Evolutionary conservation across 2,329 filamentous ascomycete species (phyloP), one percentile per base, ranked within the genome.

Genomic region (Curvularia sp.): DNA sequence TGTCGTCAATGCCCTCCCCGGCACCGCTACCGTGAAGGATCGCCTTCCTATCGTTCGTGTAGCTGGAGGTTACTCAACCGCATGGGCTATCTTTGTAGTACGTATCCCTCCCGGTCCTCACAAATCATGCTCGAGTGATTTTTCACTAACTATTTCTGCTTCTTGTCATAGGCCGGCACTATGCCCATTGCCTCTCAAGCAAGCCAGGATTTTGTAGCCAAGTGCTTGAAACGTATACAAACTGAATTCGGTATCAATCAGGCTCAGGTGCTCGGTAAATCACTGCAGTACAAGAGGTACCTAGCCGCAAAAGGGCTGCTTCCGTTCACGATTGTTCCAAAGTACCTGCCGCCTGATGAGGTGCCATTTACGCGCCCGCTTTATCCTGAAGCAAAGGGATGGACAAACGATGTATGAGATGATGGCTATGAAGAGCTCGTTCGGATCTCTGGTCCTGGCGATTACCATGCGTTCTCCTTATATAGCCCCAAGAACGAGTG

Each of bases 141-240:
- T 24, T 24, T 24, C 15, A 22, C 31, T 49, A 39, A 49, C 22
- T 13, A 4, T 26, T 5, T 44, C 1, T 43, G 15, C 13, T 15
- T 7, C 22, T 15, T n/a, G n/a, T n/a, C 15, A 22, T 13, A 58
- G 56, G 69, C 73, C 0, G 74, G 70, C 20, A 47, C 70, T 8
- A 74, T 67, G 58, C 69, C 69, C 1, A 65, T 67, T 1, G 73
- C 74, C 0, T 67, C 65, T 1, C 57, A 60, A 0, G 42, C 66
- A 13, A 65, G 63, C 15, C 71, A 74, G 43, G 61, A 66, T n/a
- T 76, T 62, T 39, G 61, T 70, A 0, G 28, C 69, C 7, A 53
- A 46, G 2, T 67, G 88, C 9, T 79, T 91, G 57, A 86, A 88
- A 75, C 83, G 88, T 71, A 89, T 91, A 67, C 86, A 86, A 62